Evolutionary conservation across 331 rosid species (phyloP), one percentile per base, ranked within the genome.

Genomic region (Erythrophleum ivorense): DNA sequence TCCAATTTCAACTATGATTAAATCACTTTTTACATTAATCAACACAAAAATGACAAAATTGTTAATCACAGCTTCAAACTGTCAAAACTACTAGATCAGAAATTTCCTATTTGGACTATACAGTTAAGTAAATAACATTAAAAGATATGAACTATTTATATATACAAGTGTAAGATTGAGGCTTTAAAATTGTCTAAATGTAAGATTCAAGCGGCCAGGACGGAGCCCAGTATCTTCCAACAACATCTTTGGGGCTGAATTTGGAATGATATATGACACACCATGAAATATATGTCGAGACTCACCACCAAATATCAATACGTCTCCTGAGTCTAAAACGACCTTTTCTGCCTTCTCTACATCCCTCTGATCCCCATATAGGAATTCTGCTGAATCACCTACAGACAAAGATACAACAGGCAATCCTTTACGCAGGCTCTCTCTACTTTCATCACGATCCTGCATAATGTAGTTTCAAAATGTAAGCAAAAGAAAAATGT

Each of bases 361-460:
- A 66, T 88, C 79, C 83, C 92, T 86, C 66, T 72, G 64, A 78
- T 88, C 88, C 3, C 93, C 97, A 50, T 88, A 90, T 24, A 90
- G 84, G 82, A 94, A 92, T 31, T 90, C 92, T 40, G 97, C 94
- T 15, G 98, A 77, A 88, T 94, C 90, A 12, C 94, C 97, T 36
- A 90, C 33, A 5, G 91, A 90, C 59, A 93, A 77, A 57, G 97
- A 90, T 41, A 91, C 92, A 3, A 93, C 94, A 1, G 93, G 93
- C 80, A 93, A 88, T 69, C 89, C 89, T 16, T 82, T 79, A 3
- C 0, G 59, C 9, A 92, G 85, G 84, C 89, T 88, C 74, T 85
- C 81, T 49, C 46, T 46, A 57, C 97, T 91, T 85, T 94, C 96
- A 73, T 92, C 93, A 5, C 92, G 88, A 62, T 94, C 94, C 94